Base-by-base conservation (phyloP, 176 grass and related monocot species). In the Raddia distichophylla region DNA sequence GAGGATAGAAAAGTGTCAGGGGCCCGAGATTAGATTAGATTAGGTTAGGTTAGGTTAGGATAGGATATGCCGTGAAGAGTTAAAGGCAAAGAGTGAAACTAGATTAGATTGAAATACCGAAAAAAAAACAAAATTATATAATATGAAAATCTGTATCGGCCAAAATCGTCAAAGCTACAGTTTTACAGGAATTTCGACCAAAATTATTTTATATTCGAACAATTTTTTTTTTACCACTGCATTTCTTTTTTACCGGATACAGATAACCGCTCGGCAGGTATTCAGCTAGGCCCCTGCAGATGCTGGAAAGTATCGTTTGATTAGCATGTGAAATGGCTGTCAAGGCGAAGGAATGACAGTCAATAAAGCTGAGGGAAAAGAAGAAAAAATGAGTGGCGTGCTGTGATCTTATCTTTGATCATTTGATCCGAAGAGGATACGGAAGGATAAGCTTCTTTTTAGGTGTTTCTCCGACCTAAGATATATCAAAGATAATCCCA, bases 381-480 rank as follows among this genome's bases (percentile, higher is more conserved):
- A 27, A 27, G 27, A 27, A 27, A 27, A 27, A 27, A 27, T 0
- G 27, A 27, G 27, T 27, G 27, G 27, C 27, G 27, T 27, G 27
- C 27, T 27, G 27, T 27, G 27, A 56, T 75, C 82, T 89, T 89
- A 84, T 84, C 81, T 79, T 40, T 62, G 43, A 45, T 74, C 63
- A 56, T 72, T 55, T 71, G 35, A 74, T 78, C 75, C n/a, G 34
- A 2, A 7, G 61, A 67, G 51, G 56, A 71, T 77, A 69, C 12
- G 64, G 79, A 10, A 88, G 75, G 75, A 84, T 74, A 60, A 16
- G 42, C 53, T 48, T 44, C 13, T 81, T 33, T 15, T 46, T 27
- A 22, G 14, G 27, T 60, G 43, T 63, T 86, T 51, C 51, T 68
- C 77, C 44, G 46, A 33, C 33, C 14, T 43, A 2, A 27, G 53